Evolutionary conservation across 768 basidiomycete species (phyloP), one percentile per base, ranked within the genome.

Genomic region (Rhodocollybia butyracea): DNA sequence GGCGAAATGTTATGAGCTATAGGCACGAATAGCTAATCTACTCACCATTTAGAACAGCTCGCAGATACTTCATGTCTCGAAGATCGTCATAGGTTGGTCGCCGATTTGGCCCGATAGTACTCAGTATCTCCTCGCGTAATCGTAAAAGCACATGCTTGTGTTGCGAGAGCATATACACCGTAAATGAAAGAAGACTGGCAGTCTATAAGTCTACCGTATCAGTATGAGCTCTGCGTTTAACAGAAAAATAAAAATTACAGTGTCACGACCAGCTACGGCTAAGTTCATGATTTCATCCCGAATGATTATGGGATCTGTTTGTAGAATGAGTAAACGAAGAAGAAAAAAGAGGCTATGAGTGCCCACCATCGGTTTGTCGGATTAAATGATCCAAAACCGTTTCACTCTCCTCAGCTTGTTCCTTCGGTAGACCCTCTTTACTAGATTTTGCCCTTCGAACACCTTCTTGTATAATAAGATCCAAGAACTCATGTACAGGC

Each of bases 41-140:
- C 73, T 17, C 19, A 80, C 74, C 76, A 62, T 85, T 84, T 46
- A 84, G 73, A 52, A 83, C 73, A 2, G 82, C 83, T 32, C 81
- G 65, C 56, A 85, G 65, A 58, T 80, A 86, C 57, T 81, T 82
- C 81, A 85, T 79, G 12, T 76, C 73, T 31, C 79, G 70, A 58
- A 85, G 71, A 50, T 82, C 77, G 34, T 83, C 83, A 59, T 78
- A 80, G 1, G 80, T 79, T 0, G 84, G 84, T 5, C 73, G 57
- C 22, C 48, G 34, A 4, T 71, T 63, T 4, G 70, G 63, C 1
- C 83, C 83, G 22, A 84, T 72, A 10, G 69, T 66, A 12, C 65
- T 63, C 3, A 79, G 55, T 19, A 85, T 74, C 61, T 86, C 84
- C 24, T 74, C 68, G 11, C 81, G 76, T 11, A 86, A 74, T 6